A percentile compares a stretch with the other conserved stretches of the same genome.
Evolutionary conservation across 805 yeast genomes (phyloP).

Genomic region (Wickerhamiella kurtzmanii): DNA sequence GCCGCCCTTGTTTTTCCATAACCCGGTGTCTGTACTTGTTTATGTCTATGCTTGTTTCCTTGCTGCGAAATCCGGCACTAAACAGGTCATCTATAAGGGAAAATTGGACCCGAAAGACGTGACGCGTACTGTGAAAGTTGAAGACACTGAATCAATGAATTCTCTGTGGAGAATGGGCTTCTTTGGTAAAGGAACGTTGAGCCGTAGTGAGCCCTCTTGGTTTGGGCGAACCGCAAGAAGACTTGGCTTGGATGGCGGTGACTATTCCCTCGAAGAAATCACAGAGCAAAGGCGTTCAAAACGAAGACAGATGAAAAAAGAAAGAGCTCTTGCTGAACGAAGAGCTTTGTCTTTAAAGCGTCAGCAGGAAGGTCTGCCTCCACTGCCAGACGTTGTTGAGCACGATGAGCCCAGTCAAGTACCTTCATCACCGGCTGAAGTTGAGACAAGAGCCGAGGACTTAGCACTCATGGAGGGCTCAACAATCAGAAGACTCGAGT

Average conservation of each 20-base stretch:
- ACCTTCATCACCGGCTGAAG: conserved; percentile 24
- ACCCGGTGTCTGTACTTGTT: conserved; percentile 51
- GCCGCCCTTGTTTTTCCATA: conserved; percentile 46
- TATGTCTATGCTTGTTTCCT: conserved; percentile 27
- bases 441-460: conserved; percentile 23
- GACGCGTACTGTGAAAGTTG: conserved; percentile 26
- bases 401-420: background rate
- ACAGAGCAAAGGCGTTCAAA: conserved; percentile 60
- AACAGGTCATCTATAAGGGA: conserved; percentile 17
- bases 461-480: conserved; percentile 15
- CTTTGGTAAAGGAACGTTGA: conserved; percentile 82
- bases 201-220: conserved; percentile 94
- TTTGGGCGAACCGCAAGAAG: conserved; percentile 45
- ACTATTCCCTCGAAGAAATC: conserved; percentile 47
- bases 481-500: conserved; percentile 24
- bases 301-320: conserved; percentile 55
- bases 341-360: conserved; percentile 30
- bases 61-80: conserved; percentile 7
- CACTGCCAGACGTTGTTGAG: background rate
- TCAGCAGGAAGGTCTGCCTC: conserved; percentile 8
- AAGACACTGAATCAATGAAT: conserved; percentile 32
- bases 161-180: conserved; percentile 74
- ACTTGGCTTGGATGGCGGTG: conserved; percentile 33
- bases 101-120: conserved; percentile 8
- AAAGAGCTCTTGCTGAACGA: conserved; percentile 48